Evolutionary conservation across 2,329 filamentous ascomycete genomes (phyloP), one percentile per base, ranked within the genome.

Genomic region (Fusarium vanettenii): DNA sequence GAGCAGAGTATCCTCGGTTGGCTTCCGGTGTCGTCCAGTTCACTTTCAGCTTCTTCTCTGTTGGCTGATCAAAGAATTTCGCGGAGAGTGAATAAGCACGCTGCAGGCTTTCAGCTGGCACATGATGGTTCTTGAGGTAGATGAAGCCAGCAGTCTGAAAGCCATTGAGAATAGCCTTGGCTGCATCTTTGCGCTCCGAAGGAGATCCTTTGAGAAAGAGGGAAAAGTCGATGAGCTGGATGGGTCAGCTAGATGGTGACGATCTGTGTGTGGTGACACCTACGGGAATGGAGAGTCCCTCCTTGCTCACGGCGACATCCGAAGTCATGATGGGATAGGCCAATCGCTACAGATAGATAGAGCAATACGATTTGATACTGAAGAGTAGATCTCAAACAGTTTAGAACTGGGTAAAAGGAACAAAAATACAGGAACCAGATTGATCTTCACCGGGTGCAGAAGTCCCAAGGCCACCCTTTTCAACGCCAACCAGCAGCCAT

Each of bases 71-170:
- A 83, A 97, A 97, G 86, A 96, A 95, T 71, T 86, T 84, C 60
- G 92, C 91, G 6, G 93, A 95, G 66, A 88, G 87, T 71, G 86
- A 81, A 81, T 97, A 97, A 69, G 92, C 88, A 67, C 88, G 83
- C 69, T 88, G 82, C 14, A 95, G 85, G 11, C 88, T 87, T 10
- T 88, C 84, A 5, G 89, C 79, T 0, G 91, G 84, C 70, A 98
- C 92, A 45, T 93, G 90, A 75, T 96, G 92, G 82, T 96, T 94
- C 77, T 92, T 92, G 43, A 97, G 90, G 84, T 98, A 98, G 80
- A 98, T 90, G 86, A 98, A 98, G 67, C 95, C 95, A 3, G 95
- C 93, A 2, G 89, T 92, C 78, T 95, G 93, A 85, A 98, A 97
- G 48, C 94, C 95, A 63, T 91, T 81, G 14, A 96, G 91, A 76